A percentile compares a stretch with the other conserved stretches of the same genome.
Evolutionary conservation across 441 rosid genomes (phyloP).

Genomic region (Caryocar brasiliense): DNA sequence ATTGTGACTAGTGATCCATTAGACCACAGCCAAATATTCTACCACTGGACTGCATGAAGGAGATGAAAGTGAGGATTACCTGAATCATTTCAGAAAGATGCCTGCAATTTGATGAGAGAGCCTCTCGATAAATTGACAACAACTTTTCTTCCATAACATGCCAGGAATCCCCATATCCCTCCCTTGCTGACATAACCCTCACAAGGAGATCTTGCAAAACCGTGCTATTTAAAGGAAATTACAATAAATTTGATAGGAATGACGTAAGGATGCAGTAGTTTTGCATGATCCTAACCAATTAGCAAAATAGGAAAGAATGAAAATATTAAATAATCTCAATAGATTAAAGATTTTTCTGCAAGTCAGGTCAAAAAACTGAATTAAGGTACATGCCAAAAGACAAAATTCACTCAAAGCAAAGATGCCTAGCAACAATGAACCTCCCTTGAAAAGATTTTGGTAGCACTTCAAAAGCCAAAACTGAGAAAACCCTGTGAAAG

Average conservation of each 20-base stretch:
- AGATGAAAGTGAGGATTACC: constrained; percentile 30
- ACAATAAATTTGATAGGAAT: constrained; percentile 7
- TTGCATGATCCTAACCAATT: too few relatives aligned
- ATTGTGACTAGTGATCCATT: background rate
- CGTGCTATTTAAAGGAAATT: constrained; percentile 30
- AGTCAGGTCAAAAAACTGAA: too few relatives aligned
- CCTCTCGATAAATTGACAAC: constrained; percentile 56
- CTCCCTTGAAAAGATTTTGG: too few relatives aligned
- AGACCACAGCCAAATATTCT: background rate
- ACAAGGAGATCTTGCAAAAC: constrained; percentile 65
- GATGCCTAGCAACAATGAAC: too few relatives aligned
- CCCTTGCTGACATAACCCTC: constrained; percentile 52
- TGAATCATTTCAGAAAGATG: constrained; percentile 65
- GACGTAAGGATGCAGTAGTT: too few relatives aligned
- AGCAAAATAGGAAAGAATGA: background rate
- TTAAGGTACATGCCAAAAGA: too few relatives aligned
- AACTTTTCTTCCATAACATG: constrained; percentile 45
- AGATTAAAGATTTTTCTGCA: too few relatives aligned
- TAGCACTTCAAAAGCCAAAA: too few relatives aligned
- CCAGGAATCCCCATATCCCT: constrained; percentile 57
- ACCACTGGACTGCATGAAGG: background rate
- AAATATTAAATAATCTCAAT: too few relatives aligned
- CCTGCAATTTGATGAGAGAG: constrained; percentile 61
- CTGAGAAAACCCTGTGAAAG: too few relatives aligned
- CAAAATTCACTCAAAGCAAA: too few relatives aligned